phyloP scores from a whole-genome alignment of 2,329 filamentous ascomycete genomes.

The Aspergillus sp. region DNA sequence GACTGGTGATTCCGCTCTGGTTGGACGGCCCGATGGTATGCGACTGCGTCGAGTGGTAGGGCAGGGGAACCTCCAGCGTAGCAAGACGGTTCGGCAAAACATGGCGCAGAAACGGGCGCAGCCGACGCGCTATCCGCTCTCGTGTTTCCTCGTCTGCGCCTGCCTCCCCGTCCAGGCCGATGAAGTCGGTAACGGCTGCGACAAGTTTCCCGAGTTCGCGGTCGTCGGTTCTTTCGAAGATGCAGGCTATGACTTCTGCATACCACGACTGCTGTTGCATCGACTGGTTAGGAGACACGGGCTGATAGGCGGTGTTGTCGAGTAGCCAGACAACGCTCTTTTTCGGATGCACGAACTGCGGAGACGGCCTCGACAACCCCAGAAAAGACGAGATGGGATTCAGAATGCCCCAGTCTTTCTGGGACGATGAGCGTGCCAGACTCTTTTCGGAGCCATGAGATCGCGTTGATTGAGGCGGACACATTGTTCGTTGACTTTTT shows the following conservation, averaged over 20 bases:
- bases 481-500: background rate
- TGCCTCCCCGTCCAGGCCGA: slow-evolving; percentile 55
- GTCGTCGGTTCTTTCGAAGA: slow-evolving; percentile 65
- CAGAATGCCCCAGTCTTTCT: slow-evolving; percentile 6
- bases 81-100: slow-evolving; percentile 62
- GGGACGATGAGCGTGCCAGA: slow-evolving; percentile 8
- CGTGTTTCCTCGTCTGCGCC: slow-evolving; percentile 44
- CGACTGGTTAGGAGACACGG: slow-evolving; percentile 25
- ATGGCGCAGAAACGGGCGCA: slow-evolving; percentile 64
- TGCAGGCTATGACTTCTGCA: slow-evolving; percentile 72
- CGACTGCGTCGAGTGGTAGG: slow-evolving; percentile 26
- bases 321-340: slow-evolving; percentile 75
- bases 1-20: slow-evolving; percentile 60
- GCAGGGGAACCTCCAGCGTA: slow-evolving; percentile 53
- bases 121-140: slow-evolving; percentile 49
- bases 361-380: slow-evolving; percentile 46
- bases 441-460: slow-evolving; percentile 5
- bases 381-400: slow-evolving; percentile 24
- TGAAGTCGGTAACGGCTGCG: slow-evolving; percentile 57
- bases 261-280: slow-evolving; percentile 50
- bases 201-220: slow-evolving; percentile 59
- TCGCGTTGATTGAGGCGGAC: background rate
- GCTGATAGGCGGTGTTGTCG: slow-evolving; percentile 74
- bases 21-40: slow-evolving; percentile 60
- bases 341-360: slow-evolving; percentile 50